Evolutionary conservation across 139 green algal species (phyloP).

Genomic region (Chlamydomonas applanata): DNA sequence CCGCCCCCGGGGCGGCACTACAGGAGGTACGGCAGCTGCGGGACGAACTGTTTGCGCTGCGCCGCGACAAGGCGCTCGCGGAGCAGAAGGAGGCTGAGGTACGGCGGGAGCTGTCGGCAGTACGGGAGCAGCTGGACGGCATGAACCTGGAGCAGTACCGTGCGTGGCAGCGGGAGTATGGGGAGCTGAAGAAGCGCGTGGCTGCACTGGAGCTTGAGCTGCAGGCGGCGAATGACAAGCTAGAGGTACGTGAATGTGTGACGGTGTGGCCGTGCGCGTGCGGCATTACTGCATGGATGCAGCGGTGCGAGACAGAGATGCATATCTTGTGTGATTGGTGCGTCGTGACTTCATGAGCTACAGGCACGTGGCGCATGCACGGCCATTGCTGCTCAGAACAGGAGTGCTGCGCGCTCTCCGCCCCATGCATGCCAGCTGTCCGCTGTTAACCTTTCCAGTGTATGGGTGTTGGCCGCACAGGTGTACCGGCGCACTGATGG

Average conservation of each 20-base stretch:
- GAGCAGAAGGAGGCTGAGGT: slow-evolving; percentile 56
- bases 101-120: slow-evolving; percentile 31
- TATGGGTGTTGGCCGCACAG: too few species aligned
- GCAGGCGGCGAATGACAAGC: slow-evolving; percentile 14
- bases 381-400: too few species aligned
- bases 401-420: too few species aligned
- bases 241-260: too few species aligned
- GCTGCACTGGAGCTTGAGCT: slow-evolving; percentile 41
- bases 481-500: slow-evolving; percentile 12
- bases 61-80: slow-evolving; percentile 46
- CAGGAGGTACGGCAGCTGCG: slow-evolving; percentile 46
- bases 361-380: too few species aligned
- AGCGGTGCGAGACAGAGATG: too few species aligned
- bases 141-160: slow-evolving; percentile 46
- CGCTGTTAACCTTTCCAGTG: too few species aligned
- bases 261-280: too few species aligned
- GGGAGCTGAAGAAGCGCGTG: slow-evolving; percentile 31
- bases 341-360: too few species aligned
- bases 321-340: too few species aligned
- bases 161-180: slow-evolving; percentile 32
- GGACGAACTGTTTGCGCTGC: slow-evolving; percentile 51
- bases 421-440: too few species aligned
- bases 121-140: slow-evolving; percentile 46
- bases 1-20: slow-evolving; percentile 38
- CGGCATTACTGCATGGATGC: too few species aligned